Evolutionary conservation across 2,329 filamentous ascomycete species (phyloP), one percentile per base, ranked within the genome.

Genomic region (Zalaria obscura): DNA sequence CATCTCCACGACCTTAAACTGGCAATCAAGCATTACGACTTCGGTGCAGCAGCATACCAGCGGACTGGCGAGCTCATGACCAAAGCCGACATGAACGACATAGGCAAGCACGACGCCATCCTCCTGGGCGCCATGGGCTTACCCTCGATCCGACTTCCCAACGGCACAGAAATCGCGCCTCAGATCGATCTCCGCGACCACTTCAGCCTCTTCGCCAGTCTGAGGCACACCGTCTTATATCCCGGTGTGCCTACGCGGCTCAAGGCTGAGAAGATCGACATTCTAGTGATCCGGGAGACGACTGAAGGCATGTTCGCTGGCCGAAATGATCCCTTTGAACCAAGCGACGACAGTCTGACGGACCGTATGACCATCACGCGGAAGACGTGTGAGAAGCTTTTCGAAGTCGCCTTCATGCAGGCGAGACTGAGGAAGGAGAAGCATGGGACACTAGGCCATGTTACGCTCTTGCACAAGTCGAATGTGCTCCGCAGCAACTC

Each of bases 121-220:
- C 59, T 73, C 36, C 73, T 75, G 44, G 71, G 71, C 9, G 67
- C 69, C 3, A 70, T 74, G 3, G 70, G 70, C 6, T 67, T 60
- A 43, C 68, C 68, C 59, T 10, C 61, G 62, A 52, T 62, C 58
- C 2, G 29, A 7, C 29, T 32, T 7, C 29, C 29, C 7, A 32
- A 32, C n/a, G 29, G 29, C 29, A 32, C 29, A 32, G 29, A 32
- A n/a, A 32, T 32, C n/a, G 29, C 7, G 7, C 29, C 29, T 7
- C 29, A 32, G n/a, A 32, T 32, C 7, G 29, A 32, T 32, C 29
- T 32, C 7, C 29, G 29, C 29, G 29, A 32, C n/a, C 29, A 32
- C 29, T 32, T 32, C 29, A n/a, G 29, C 7, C n/a, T 32, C 7
- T 32, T 32, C n/a, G 29, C 29, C 29, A 32, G 29, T n/a, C n/a